These are phyloP conservation scores for Dioscorea cayenensis DNA, from an alignment of 116 monocot species.

Conservation along the genomic window DNA sequence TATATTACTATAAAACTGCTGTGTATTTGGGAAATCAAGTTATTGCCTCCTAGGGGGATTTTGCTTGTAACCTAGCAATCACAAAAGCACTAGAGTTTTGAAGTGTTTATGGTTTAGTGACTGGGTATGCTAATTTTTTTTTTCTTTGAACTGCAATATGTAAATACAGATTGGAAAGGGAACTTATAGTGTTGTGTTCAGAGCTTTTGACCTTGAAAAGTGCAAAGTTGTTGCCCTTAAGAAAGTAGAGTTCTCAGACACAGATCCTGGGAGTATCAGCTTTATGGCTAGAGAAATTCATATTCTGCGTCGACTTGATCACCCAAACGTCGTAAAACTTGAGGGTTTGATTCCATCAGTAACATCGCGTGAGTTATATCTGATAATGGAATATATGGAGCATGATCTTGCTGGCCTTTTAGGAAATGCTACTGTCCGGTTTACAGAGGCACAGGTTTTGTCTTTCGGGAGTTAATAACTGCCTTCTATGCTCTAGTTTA, in stretches of 20 bases:
- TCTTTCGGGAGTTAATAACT: background rate
- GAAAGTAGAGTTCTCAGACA: slow-evolving; percentile 78
- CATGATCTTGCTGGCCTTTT: slow-evolving; percentile 89
- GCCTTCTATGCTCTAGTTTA: background rate
- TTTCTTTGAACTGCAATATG: background rate
- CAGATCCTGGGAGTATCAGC: slow-evolving; percentile 89
- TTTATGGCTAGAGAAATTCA: slow-evolving; percentile 94
- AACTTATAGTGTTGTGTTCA: slow-evolving; percentile 88
- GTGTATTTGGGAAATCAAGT: too few relatives aligned
- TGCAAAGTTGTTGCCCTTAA: slow-evolving; percentile 90
- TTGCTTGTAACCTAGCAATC: too few relatives aligned
- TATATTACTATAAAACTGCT: too few relatives aligned
- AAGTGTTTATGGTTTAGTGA: background rate
- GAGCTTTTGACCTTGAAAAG: slow-evolving; percentile 70
- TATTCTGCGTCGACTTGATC: slow-evolving; percentile 73
- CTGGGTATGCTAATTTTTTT: background rate
- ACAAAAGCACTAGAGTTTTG: too few relatives aligned
- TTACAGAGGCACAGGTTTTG: slow-evolving; percentile 78
- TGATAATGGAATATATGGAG: slow-evolving; percentile 93
- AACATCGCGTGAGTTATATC: slow-evolving; percentile 63
- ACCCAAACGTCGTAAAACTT: slow-evolving; percentile 86
- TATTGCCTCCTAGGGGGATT: too few relatives aligned
- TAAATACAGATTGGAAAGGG: slow-evolving; percentile 85
- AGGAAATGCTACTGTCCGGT: slow-evolving; percentile 57
- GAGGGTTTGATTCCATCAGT: slow-evolving; percentile 73